These are phyloP conservation scores for Porpolomopsis calyptriformis DNA, from an alignment of 768 basidiomycete species.

Conservation along the genomic window DNA sequence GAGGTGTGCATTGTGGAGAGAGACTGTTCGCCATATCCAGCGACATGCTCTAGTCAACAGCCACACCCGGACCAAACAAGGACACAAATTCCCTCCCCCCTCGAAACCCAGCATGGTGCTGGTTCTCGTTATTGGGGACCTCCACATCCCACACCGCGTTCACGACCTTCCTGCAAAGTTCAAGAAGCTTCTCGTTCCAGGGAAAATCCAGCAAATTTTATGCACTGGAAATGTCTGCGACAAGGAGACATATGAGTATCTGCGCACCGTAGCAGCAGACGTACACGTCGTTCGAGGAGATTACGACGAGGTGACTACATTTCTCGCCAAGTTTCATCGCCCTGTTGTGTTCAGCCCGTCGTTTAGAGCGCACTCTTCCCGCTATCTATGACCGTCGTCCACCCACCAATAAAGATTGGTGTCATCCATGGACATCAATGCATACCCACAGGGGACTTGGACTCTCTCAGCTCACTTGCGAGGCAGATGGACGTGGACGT, in stretches of 20 bases:
- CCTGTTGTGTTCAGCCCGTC: not conserved
- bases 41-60: not conserved
- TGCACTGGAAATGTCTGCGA: slow-evolving; percentile 98
- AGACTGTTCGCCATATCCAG: slow-evolving; percentile 67
- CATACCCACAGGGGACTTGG: slow-evolving; percentile 84
- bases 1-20: slow-evolving; percentile 73
- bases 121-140: slow-evolving; percentile 93
- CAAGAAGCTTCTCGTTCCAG: slow-evolving; percentile 89
- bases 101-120: slow-evolving; percentile 69
- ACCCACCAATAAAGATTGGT: slow-evolving; percentile 83
- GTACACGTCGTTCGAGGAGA: slow-evolving; percentile 89
- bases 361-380: slow-evolving; percentile 61
- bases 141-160: slow-evolving; percentile 84
- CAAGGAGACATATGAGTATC: slow-evolving; percentile 93
- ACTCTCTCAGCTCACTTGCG: slow-evolving; percentile 79
- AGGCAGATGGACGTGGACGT: slow-evolving; percentile 98
- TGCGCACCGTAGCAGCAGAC: slow-evolving; percentile 88
- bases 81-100: not conserved
- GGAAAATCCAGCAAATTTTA: slow-evolving; percentile 96
- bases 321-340: not conserved
- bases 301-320: slow-evolving; percentile 73
- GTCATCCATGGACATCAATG: slow-evolving; percentile 91
- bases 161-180: slow-evolving; percentile 95
- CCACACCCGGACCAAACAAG: not conserved
- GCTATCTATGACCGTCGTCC: slow-evolving; percentile 66